Evolutionary conservation across 2,329 filamentous ascomycete genomes (phyloP).

Genomic region (Neofusicoccum cordaticola): DNA sequence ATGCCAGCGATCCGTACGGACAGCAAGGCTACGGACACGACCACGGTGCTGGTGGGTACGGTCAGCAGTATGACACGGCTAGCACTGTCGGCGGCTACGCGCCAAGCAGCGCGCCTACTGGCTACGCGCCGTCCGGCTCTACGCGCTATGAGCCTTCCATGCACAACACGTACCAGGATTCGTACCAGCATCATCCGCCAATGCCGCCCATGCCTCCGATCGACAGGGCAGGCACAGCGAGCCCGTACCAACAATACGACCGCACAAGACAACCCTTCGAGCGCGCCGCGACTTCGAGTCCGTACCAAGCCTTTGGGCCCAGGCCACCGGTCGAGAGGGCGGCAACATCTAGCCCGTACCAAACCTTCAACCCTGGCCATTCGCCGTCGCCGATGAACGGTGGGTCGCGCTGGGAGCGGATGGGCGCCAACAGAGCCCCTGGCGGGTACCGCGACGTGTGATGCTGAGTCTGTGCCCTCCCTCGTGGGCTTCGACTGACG

Average conservation of each 20-base stretch:
- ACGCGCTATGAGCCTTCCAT: slow-evolving; percentile 16
- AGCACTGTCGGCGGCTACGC: slow-evolving; percentile 10
- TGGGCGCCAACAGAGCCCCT: slow-evolving; percentile 3
- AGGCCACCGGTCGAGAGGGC: not conserved
- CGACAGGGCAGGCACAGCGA: slow-evolving; percentile 19
- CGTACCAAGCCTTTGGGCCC: slow-evolving; percentile 2
- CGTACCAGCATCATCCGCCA: slow-evolving; percentile 2
- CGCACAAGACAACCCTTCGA: not conserved
- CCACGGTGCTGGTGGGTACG: not conserved
- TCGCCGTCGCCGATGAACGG: not conserved
- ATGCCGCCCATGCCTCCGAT: slow-evolving; percentile 11
- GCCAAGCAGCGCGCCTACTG: slow-evolving; percentile 11
- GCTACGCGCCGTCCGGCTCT: slow-evolving; percentile 21
- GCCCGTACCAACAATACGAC: slow-evolving; percentile 5
- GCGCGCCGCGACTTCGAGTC: slow-evolving; percentile 1
- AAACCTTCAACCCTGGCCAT: not conserved
- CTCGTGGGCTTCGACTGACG: not conserved
- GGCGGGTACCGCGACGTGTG: not conserved
- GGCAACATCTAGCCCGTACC: not conserved
- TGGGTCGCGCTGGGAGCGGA: not conserved
- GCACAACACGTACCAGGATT: slow-evolving; percentile 9
- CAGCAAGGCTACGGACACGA: not conserved
- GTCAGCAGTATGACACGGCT: slow-evolving; percentile 1
- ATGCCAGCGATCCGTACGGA: slow-evolving; percentile 5
- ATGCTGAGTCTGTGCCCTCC: not conserved